Evolutionary conservation across 2,329 filamentous ascomycete genomes (phyloP), one percentile per base, ranked within the genome.

Genomic region (Xylaria sp.): DNA sequence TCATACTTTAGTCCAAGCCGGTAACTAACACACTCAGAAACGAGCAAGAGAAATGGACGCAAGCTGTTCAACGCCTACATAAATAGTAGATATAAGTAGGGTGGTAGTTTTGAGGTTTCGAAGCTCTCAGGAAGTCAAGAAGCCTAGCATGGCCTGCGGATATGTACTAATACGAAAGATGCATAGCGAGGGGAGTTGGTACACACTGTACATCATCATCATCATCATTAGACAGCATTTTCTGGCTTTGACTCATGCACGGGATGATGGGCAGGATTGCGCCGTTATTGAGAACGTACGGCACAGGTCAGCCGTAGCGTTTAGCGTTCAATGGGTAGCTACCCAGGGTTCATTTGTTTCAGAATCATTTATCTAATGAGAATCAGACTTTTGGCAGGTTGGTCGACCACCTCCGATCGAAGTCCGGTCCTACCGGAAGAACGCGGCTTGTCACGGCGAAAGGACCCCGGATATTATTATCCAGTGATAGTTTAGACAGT

Each of bases 1-100:
- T 13, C 9, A 52, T 58, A 28, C 44, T 41, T 25, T 9, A 25
- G 13, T 20, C 48, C 70, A 32, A 55, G 46, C 44, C 70, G 77
- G 74, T 63, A 74, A 71, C 59, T 57, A 63, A 54, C 61, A 28
- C 6, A 25, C 10, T 46, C 58, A 87, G 85, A 70, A 75, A 80
- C 37, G 94, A 97, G 74, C 92, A 96, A 81, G 91, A 96, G 81
- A 95, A 93, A 81, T 97, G 94, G 93, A 89, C 91, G 81, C 88
- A 90, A 20, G 94, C 92, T 2, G 90, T 97, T 18, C 85, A 88
- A 69, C 84, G 86, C 63, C 67, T 76, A 23, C 74, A 76, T 8
- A 75, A 60, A 56, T 70, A 73, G 9, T 28, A 28, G 2, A 28
- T 28, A 28, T 28, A 28, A 28, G 28, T 28, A 28, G 72, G 73